Evolutionary conservation across 768 basidiomycete genomes (phyloP).

Genomic region (Amyloporia xantha): DNA sequence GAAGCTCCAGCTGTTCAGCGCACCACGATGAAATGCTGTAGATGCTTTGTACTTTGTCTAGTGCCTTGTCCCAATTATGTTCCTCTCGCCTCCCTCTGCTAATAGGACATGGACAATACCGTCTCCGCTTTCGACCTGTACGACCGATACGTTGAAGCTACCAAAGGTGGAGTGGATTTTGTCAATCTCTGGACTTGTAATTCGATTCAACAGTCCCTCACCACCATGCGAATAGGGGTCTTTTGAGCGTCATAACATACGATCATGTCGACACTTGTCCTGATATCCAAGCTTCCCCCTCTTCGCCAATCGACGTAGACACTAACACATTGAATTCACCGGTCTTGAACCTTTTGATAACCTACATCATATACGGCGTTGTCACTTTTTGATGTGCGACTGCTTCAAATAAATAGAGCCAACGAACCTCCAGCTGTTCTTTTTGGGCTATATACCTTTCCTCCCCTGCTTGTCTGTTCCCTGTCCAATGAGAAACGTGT

Average conservation of each 20-base stretch:
- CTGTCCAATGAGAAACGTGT: constrained; percentile 87
- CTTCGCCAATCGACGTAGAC: constrained; percentile 95
- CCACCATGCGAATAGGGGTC: constrained; percentile 94
- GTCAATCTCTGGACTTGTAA: too few species aligned
- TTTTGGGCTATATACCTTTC: constrained; percentile 87
- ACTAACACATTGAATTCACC: constrained; percentile 91
- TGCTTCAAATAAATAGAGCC: neutral
- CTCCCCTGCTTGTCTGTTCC: constrained; percentile 77
- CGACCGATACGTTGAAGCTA: constrained; percentile 95
- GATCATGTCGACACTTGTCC: constrained; percentile 95
- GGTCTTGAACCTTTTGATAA: constrained; percentile 79
- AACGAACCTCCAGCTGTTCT: constrained; percentile 81
- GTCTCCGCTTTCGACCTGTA: constrained; percentile 86
- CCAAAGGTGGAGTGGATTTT: neutral
- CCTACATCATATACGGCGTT: constrained; percentile 47
- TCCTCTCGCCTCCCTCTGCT: constrained; percentile 89
- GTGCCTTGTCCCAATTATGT: constrained; percentile 81
- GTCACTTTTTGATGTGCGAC: too few species aligned
- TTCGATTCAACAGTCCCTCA: too few species aligned
- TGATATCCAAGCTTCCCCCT: constrained; percentile 96
- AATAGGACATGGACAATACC: constrained; percentile 90
- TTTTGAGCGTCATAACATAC: constrained; percentile 96
- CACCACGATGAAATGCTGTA: constrained; percentile 83
- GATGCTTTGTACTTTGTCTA: constrained; percentile 78
- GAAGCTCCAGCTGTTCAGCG: constrained; percentile 81